Evolutionary conservation across 1,139 yeast species (phyloP), one percentile per base, ranked within the genome.

Genomic region (Saccharomycopsis crataegensis): DNA sequence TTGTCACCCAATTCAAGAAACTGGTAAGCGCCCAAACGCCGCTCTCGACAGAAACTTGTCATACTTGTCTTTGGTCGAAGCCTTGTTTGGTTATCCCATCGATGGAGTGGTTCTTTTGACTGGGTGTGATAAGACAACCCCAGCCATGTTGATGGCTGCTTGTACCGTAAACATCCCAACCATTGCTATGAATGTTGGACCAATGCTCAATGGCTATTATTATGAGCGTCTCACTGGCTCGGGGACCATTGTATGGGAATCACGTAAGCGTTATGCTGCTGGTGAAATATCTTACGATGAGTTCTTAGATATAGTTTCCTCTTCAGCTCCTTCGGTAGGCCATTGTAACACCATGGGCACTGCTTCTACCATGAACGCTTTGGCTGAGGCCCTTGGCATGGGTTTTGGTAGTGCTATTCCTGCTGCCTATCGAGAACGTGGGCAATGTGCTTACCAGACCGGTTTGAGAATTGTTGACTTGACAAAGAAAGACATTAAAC

Each of bases 301-400:
- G 70, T 83, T 97, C 72, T 68, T 74, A 49, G 97, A 91, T 66
- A 85, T 93, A 60, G 87, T 93, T 50, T 78, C 82, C 64, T 86
- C 90, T 65, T 87, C 98, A 17, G 93, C 98, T 72, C 99, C 99
- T 41, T 98, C 98, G 61, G 85, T 97, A 22, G 99, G 99, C 66
- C 94, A 98, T 34, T 93, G 99, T 74, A 98, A 98, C 75, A 98
- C 99, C 75, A 93, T 93, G 98, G 93, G 93, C 75, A 93, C 99
- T 56, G 99, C 99, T 61, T 93, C 93, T 74, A 90, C 97, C 52
- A 87, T 93, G 96, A 98, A 98, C 9, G 89, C 97, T 42, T 96
- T 96, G 57, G 93, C 98, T 53, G 99, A 93, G 72, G 97, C 89
- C 44, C 69, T 93, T 73, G 99, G 99, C 68, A 84, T 93, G 82